These are phyloP conservation scores for Plasmodium coatneyi DNA, from an alignment of 169 alveolate genomes.

Conservation along the genomic window DNA sequence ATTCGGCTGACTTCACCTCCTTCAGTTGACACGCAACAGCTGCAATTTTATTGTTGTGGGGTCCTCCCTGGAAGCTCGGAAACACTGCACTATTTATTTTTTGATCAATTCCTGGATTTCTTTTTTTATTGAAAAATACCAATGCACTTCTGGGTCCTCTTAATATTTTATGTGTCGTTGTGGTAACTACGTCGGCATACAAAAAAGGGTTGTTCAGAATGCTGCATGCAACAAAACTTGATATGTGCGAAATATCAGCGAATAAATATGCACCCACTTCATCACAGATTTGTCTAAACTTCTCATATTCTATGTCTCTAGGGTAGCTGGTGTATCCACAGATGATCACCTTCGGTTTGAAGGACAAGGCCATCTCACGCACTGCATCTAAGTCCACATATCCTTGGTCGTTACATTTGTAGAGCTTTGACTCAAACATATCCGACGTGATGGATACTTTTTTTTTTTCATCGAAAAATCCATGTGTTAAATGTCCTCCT, in stretches of 20 bases:
- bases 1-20: conserved; percentile 80
- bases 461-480: conserved; percentile 91
- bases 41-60: conserved; percentile 93
- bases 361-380: conserved; percentile 80
- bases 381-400: conserved; percentile 75
- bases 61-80: conserved; percentile 98
- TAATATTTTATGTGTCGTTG: conserved; percentile 97
- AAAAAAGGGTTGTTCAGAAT: conserved; percentile 92
- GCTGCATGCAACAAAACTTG: conserved; percentile 95
- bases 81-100: conserved; percentile 95
- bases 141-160: conserved; percentile 98
- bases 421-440: conserved; percentile 94
- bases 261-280: conserved; percentile 95
- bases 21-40: conserved; percentile 90
- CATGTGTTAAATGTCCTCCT: conserved; percentile 97
- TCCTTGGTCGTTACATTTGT: conserved; percentile 81
- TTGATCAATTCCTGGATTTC: conserved; percentile 88
- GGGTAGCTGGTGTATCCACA: conserved; percentile 89
- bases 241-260: conserved; percentile 98
- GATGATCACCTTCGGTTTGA: conserved; percentile 89
- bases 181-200: conserved; percentile 96
- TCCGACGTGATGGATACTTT: conserved; percentile 95
- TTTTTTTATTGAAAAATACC: conserved; percentile 92
- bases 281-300: conserved; percentile 94
- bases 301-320: conserved; percentile 90